These are phyloP conservation scores for Boletus subparvulus DNA, from an alignment of 768 basidiomycete genomes.

Conservation along the genomic window DNA sequence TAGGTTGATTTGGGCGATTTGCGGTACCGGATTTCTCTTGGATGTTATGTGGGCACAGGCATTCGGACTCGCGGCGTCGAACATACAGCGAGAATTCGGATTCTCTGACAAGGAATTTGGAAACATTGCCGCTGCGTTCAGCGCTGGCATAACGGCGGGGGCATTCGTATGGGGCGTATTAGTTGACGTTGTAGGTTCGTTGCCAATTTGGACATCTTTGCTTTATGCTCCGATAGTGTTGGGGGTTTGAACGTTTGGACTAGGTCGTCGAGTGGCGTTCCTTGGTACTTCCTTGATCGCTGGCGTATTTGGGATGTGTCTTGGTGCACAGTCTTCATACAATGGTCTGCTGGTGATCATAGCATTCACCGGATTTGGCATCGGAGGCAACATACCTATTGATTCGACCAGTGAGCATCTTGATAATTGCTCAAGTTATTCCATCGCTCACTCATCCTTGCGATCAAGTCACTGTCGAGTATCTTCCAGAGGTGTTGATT, in stretches of 20 bases:
- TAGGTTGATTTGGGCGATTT: slow-evolving; percentile 18
- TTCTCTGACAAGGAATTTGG: slow-evolving; percentile 18
- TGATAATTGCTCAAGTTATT: background rate
- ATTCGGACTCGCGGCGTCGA: background rate
- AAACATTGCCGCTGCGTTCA: background rate
- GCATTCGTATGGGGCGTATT: slow-evolving; percentile 15
- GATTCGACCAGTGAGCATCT: slow-evolving; percentile 13
- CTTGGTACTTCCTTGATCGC: slow-evolving; percentile 15
- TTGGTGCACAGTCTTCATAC: slow-evolving; percentile 14
- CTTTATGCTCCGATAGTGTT: no score
- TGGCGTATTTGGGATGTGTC: slow-evolving; percentile 14
- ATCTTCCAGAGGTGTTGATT: slow-evolving; percentile 11
- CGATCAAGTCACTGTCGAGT: slow-evolving; percentile 10
- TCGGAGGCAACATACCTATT: slow-evolving; percentile 17
- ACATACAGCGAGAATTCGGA: slow-evolving; percentile 17
- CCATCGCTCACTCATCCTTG: background rate
- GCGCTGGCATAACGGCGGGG: slow-evolving; percentile 2
- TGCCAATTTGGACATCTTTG: background rate
- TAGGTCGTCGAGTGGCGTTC: slow-evolving; percentile 18
- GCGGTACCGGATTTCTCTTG: slow-evolving; percentile 10
- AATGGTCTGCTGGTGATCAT: slow-evolving; percentile 6
- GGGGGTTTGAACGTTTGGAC: background rate
- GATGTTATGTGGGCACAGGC: slow-evolving; percentile 10
- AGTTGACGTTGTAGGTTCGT: slow-evolving; percentile 19
- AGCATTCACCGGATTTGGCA: slow-evolving; percentile 13